Evolutionary conservation across 352 stramenopile genomes (phyloP).

Genomic region (Pythium myriotylum): DNA sequence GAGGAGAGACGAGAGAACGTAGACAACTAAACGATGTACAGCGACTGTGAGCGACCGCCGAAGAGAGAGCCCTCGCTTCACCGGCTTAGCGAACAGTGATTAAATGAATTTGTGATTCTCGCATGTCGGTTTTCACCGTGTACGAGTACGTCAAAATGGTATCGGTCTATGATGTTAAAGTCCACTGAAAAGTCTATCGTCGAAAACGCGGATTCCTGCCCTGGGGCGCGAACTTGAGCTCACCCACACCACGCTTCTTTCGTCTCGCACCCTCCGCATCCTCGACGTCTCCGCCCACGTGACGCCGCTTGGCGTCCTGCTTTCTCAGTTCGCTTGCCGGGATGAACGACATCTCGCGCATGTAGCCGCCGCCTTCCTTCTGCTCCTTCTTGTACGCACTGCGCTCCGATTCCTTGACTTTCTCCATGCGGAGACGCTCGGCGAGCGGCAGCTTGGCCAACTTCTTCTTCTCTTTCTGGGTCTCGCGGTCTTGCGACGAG

Average conservation of each 20-base stretch:
- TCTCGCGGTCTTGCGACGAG: conserved; percentile 60
- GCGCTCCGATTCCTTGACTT: conserved; percentile 70
- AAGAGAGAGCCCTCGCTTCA: too few relatives aligned
- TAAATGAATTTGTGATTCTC: background rate
- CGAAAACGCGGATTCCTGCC: conserved; percentile 54
- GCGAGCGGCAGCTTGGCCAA: conserved; percentile 76
- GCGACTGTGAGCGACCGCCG: background rate
- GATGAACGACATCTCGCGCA: conserved; percentile 84
- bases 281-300: conserved; percentile 20
- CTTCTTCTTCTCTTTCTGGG: conserved; percentile 80
- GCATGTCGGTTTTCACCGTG: background rate
- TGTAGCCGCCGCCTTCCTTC: conserved; percentile 67
- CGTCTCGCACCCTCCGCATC: conserved; percentile 32
- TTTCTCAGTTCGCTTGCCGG: conserved; percentile 61
- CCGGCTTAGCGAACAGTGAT: too few relatives aligned
- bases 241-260: conserved; percentile 81
- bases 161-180: too few relatives aligned
- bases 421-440: conserved; percentile 77
- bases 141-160: too few relatives aligned
- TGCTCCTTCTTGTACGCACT: conserved; percentile 88
- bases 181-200: conserved; percentile 35
- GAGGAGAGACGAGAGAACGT: background rate
- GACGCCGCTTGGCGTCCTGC: conserved; percentile 37
- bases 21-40: background rate
- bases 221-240: conserved; percentile 65